Base-by-base conservation (phyloP, 2,329 filamentous ascomycete genomes). In the Emergomyces orientalis region DNA sequence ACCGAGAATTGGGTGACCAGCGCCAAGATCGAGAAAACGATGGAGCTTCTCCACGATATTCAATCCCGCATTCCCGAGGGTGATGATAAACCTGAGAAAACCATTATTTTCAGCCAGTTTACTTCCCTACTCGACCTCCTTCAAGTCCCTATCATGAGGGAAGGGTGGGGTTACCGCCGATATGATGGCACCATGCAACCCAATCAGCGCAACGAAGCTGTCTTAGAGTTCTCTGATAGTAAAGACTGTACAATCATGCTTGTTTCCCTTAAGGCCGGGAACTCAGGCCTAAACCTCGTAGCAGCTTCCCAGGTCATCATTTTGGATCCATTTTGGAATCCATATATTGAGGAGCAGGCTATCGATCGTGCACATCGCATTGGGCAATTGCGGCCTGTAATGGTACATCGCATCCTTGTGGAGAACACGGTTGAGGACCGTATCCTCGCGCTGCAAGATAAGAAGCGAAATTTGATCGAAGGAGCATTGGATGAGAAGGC, bases 311-410 rank as follows among this genome's bases (percentile, higher is more conserved):
- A 91, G 66, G 90, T 96, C 67, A 90, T 97, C 73, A 89, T 96
- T 66, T 86, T 96, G 71, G 91, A 96, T 72, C 91, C 91, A 0
- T 96, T 95, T 77, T 96, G 91, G 90, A 97, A 96, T 66, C 92
- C 91, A 0, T 96, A 88, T 71, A 88, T 95, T 58, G 92, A 96
- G 76, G 90, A 91, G 75, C 92, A 97, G 76, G 92, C 92, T 3
- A 87, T 96, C 59, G 92, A 96, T 73, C 88, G 92, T 27, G 90
- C 91, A 2, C 88, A 96, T 74, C 88, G 92, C 11, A 92, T 96
- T 68, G 91, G 91, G 0, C 92, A 97, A 76, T 78, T 81, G 67
- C 81, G 82, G 3, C 78, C 86, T 8, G 92, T 96, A 4, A 82
- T 86, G 62, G 88, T 97, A 0, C 91, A 96, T 72, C 87, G 90